Evolutionary conservation across 2,329 filamentous ascomycete genomes (phyloP), one percentile per base, ranked within the genome.

Genomic region (Botrytis galanthina): DNA sequence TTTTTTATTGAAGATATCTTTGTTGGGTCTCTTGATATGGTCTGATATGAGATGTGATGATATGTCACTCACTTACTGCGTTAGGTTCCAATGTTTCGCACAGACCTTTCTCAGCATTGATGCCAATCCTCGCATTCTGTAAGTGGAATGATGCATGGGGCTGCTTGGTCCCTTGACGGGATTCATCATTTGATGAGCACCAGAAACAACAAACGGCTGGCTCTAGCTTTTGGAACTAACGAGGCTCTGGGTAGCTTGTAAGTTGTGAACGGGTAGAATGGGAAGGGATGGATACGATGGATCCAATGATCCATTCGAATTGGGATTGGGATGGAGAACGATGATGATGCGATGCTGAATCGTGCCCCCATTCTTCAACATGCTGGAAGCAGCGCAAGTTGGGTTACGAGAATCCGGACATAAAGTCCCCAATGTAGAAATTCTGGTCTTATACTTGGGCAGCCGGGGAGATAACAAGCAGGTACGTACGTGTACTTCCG

Each of bases 181-280:
- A 57, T 29, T 29, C 51, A 57, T 54, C 51, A 54, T n/a, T 29
- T 54, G 26, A 54, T 57, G 51, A 62, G 18, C 3, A 39, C 35
- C 8, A 35, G 35, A 39, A 62, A 39, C 60, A 61, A 61, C 59
- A 62, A 62, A 62, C 60, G 37, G 60, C 35, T 62, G 60, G 60
- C 60, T 62, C 60, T 62, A 39, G 60, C 60, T 62, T 39, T 62
- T 16, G 22, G 22, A 9, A 18, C 32, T n/a, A 61, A 20, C 22
- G 4, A 18, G 10, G 26, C 29, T 20, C 22, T n/a, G 32, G 20
- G 12, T 51, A n/a, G 48, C 48, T n/a, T n/a, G 12, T 51, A n/a
- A 26, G 26, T n/a, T n/a, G 14, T 6, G 22, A 51, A 6, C 20
- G 48, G 12, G 26, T n/a, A 51, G 26, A 14, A n/a, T 14, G 26